Evolutionary conservation across 441 rosid species (phyloP).

Genomic region (Dalechampia spathulata): DNA sequence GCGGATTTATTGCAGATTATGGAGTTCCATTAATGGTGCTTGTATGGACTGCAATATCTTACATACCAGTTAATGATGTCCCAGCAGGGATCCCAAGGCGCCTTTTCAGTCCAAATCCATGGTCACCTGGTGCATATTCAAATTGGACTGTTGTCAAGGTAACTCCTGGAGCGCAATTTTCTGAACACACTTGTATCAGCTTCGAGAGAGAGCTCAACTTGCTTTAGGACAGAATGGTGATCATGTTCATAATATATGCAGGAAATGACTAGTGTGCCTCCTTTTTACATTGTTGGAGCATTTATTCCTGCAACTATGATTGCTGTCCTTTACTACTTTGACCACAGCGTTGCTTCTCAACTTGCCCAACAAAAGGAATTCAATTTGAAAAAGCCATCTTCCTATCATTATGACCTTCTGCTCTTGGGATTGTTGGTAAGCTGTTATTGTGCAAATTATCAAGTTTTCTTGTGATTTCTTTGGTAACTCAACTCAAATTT

Average conservation of each 20-base stretch:
- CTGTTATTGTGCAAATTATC: constrained; percentile 7
- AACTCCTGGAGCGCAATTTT: constrained; percentile 6
- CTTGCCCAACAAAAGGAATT: constrained; percentile 75
- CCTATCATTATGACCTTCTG: constrained; percentile 72
- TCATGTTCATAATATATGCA: constrained; percentile 23
- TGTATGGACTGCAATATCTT: constrained; percentile 65
- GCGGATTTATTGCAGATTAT: constrained; percentile 69
- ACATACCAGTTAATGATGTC: constrained; percentile 57
- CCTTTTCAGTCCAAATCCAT: constrained; percentile 77
- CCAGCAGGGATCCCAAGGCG: constrained; percentile 76
- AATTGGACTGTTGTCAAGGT: constrained; percentile 83
- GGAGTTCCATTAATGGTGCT: constrained; percentile 79
- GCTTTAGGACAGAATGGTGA: constrained; percentile 9
- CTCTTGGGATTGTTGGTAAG: constrained; percentile 64
- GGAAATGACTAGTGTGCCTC: constrained; percentile 73
- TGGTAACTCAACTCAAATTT: not conserved
- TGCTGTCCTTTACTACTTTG: constrained; percentile 77
- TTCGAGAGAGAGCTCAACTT: not conserved
- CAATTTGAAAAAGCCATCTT: constrained; percentile 75
- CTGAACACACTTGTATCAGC: constrained; percentile 10
- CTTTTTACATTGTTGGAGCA: constrained; percentile 65
- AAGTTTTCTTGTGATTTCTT: not conserved
- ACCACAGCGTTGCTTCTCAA: constrained; percentile 83
- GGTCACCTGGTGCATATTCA: constrained; percentile 75
- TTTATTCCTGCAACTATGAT: constrained; percentile 84